Base-by-base conservation (phyloP, 257 asterid genomes). In the Solanum commersonii region DNA sequence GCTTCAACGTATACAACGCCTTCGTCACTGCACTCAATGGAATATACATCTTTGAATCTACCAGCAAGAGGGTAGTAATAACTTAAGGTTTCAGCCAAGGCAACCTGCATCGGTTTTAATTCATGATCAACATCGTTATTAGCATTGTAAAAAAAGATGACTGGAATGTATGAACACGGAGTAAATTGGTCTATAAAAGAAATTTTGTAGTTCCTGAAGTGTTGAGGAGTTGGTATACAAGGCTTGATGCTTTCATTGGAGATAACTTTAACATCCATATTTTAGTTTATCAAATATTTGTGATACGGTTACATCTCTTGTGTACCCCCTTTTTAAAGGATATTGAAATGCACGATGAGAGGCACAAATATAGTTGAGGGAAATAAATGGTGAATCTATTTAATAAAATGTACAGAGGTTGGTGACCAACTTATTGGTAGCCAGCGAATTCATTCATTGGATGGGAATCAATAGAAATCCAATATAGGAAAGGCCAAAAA, bases 41-140 rank as follows among this genome's bases (percentile, higher is more conserved):
- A 87, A 87, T 65, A 42, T 2, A 13, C 3, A 25, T 83, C 89
- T 35, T 74, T 87, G 13, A 88, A 74, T 67, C 90, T 87, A 4
- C 90, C 92, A 1, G 91, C 91, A 5, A 90, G 38, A 42, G 92
- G 92, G 67, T 90, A 88, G 87, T 84, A 90, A 60, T 73, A 73
- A 73, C 46, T 59, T 9, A 90, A 78, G 13, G 87, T 29, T 87
- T 88, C 38, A 22, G 92, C 34, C 71, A 88, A 84, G 5, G 87
- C 73, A 72, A 23, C 29, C 49, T 68, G 35, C 33, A 68, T 42
- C 4, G 37, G 16, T 52, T 49, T 71, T 4, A 65, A 65, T 65
- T 67, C 33, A 70, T 68, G 16, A 70, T 76, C 23, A 70, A 73
- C 29, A 18, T 74, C 22, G 20, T 82, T 1, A 37, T 37, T 49